A percentile compares a stretch with the other conserved stretches of the same genome.
Evolutionary conservation across 345 rosid genomes (phyloP).

Genomic region (Eucalyptus curtisii): DNA sequence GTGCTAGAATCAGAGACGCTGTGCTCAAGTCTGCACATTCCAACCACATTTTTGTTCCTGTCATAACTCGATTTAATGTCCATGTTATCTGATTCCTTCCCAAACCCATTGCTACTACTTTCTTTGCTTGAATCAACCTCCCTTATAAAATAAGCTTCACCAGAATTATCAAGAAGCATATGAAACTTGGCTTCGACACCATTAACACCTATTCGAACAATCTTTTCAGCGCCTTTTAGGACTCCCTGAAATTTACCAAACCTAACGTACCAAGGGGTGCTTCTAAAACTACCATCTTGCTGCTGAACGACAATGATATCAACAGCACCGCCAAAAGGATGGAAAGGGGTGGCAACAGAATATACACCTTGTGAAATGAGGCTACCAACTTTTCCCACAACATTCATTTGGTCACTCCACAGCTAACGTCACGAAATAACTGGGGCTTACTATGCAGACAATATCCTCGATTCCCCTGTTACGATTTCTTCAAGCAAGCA

Average conservation of each 20-base stretch:
- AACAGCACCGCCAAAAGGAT: conserved; percentile 95
- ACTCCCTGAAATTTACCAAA: conserved; percentile 97
- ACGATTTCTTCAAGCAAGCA: not conserved
- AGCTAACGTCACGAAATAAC: not conserved
- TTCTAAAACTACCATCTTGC: conserved; percentile 69
- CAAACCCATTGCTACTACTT: conserved; percentile 3
- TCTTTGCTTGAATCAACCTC: conserved; percentile 47
- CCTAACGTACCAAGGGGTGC: conserved; percentile 91
- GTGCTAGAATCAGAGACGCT: conserved; percentile 54
- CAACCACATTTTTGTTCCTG: conserved; percentile 1
- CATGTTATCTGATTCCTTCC: conserved; percentile 1
- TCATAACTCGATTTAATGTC: conserved; percentile 4
- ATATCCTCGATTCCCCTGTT: not conserved
- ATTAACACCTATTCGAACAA: conserved; percentile 66
- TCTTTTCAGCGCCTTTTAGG: conserved; percentile 76
- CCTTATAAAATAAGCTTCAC: conserved; percentile 78
- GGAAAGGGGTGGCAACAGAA: conserved; percentile 91
- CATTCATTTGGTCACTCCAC: conserved; percentile 45
- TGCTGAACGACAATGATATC: conserved; percentile 88
- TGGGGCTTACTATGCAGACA: not conserved
- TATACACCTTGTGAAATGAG: conserved; percentile 77
- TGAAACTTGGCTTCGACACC: conserved; percentile 71
- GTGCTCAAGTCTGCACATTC: conserved; percentile 40
- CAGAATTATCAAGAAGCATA: conserved; percentile 90
- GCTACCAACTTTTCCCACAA: conserved; percentile 86